Evolutionary conservation across 169 alveolate genomes (phyloP).

Genomic region (Plasmodium billcollinsi): DNA sequence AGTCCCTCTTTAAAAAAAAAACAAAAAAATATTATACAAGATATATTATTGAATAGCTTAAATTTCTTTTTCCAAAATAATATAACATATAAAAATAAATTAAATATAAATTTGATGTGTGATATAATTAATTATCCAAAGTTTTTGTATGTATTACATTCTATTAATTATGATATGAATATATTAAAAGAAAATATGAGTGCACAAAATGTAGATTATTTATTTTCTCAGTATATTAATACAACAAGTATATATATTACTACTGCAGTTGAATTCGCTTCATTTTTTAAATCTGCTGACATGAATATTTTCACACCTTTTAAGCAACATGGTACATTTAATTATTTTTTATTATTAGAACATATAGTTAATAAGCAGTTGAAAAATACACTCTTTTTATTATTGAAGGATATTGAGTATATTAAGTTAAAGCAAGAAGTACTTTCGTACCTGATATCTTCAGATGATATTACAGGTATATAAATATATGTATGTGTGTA

Average conservation of each 20-base stretch:
- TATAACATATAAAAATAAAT: constrained; percentile 11
- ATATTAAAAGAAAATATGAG: constrained; percentile 15
- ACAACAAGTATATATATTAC: constrained; percentile 8
- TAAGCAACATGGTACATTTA: constrained; percentile 19
- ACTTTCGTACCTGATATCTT: background rate
- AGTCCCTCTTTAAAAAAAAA: constrained; percentile 60
- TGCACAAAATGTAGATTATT: constrained; percentile 35
- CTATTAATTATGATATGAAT: constrained; percentile 24
- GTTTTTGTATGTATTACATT: constrained; percentile 26
- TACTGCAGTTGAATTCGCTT: constrained; percentile 32
- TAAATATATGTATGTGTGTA: too few relatives aligned
- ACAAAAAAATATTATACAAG: constrained; percentile 60
- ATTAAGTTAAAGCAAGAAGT: constrained; percentile 24
- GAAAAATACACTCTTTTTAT: constrained; percentile 55
- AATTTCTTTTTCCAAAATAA: constrained; percentile 59
- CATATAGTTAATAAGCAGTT: constrained; percentile 36
- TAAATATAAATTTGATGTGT: constrained; percentile 62
- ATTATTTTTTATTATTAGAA: constrained; percentile 28
- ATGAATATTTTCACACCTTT: constrained; percentile 29
- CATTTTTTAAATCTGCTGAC: constrained; percentile 18
- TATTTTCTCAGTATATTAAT: constrained; percentile 35
- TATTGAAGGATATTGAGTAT: constrained; percentile 19
- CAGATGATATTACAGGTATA: constrained; percentile 42
- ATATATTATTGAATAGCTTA: constrained; percentile 60
- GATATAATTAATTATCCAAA: constrained; percentile 42